phyloP scores from a whole-genome alignment of 2,329 filamentous ascomycete genomes.

The Paracorniculantispora psalliotae region DNA sequence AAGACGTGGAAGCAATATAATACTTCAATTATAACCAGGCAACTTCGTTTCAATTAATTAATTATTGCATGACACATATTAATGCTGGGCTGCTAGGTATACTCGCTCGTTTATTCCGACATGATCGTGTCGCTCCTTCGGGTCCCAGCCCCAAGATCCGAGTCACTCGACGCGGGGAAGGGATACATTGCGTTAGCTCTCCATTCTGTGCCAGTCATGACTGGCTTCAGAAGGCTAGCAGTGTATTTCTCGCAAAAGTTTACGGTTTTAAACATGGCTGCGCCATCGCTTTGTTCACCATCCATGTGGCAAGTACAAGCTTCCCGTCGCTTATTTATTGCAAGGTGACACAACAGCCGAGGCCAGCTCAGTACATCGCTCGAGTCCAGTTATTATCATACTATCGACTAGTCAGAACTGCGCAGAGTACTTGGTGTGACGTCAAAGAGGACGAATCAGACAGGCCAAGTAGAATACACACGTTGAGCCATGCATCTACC shows the following conservation, averaged over 20 bases:
- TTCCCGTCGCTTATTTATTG: constrained; percentile 7
- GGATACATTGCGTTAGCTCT: background rate
- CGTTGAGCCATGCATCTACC: background rate
- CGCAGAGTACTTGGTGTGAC: background rate
- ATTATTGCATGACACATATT: background rate
- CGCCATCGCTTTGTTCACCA: background rate
- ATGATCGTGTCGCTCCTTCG: background rate
- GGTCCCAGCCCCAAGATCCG: too few relatives aligned
- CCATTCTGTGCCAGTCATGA: background rate
- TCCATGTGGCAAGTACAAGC: background rate
- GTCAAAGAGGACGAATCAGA: background rate
- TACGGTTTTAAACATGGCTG: background rate
- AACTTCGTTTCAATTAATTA: background rate
- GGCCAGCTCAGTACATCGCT: background rate
- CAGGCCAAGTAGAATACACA: background rate
- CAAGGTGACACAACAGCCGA: background rate
- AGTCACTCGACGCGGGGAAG: background rate
- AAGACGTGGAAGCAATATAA: background rate
- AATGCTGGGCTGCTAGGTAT: background rate
- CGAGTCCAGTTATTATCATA: background rate
- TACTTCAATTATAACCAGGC: background rate
- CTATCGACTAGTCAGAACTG: background rate
- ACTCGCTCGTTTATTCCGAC: background rate
- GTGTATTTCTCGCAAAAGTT: constrained; percentile 1
- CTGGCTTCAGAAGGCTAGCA: background rate